Conservation (phyloP, 2,329 filamentous ascomycete genomes). For the Sporothrix schenckii region DNA sequence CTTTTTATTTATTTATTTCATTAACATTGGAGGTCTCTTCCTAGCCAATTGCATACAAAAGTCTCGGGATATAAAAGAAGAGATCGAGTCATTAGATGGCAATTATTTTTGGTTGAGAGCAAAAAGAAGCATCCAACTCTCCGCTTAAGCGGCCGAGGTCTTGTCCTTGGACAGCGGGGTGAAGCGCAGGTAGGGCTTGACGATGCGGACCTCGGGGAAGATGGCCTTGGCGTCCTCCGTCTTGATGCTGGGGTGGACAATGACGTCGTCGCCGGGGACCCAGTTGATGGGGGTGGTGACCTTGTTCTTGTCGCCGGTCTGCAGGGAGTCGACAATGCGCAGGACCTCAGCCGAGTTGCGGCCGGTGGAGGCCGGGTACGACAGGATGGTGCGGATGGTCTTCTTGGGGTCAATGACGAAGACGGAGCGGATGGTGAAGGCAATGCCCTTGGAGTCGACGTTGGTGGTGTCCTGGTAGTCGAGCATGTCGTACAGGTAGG, state of each 20-base stretch:
- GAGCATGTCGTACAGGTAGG: constrained; percentile 79
- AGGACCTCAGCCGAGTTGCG: constrained; percentile 80
- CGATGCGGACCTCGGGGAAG: constrained; percentile 73
- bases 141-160: constrained; percentile 29
- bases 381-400: constrained; percentile 89
- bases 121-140: neutral
- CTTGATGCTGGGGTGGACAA: constrained; percentile 80
- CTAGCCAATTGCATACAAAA: constrained; percentile 24
- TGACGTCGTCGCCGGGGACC: constrained; percentile 86
- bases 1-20: constrained; percentile 2
- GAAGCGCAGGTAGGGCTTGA: constrained; percentile 75
- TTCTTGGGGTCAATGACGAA: constrained; percentile 94
- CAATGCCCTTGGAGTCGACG: constrained; percentile 78
- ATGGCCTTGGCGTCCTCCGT: constrained; percentile 85
- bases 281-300: constrained; percentile 90
- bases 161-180: constrained; percentile 62
- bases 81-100: neutral
- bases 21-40: constrained; percentile 5
- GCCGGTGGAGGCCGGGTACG: constrained; percentile 89
- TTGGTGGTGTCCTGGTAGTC: constrained; percentile 81
- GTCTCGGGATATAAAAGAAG: constrained; percentile 18
- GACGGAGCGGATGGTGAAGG: constrained; percentile 92
- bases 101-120: neutral
- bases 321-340: constrained; percentile 76
- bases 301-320: constrained; percentile 84